Conservation (phyloP, 2,329 filamentous ascomycete species). For the Aspergillus viridinutans region DNA sequence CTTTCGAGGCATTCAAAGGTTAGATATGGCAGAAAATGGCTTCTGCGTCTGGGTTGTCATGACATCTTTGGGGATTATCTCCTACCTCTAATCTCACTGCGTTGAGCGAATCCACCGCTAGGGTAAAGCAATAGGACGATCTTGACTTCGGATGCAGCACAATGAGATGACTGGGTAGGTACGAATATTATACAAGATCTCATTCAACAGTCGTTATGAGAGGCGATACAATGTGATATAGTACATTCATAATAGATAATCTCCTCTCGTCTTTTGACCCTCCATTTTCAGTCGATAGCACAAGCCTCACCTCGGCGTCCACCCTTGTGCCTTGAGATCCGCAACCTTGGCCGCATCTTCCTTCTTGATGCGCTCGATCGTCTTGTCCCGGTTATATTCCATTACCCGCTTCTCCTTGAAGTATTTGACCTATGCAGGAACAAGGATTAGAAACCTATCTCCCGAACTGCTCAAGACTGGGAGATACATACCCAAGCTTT, state of each 20-base stretch:
- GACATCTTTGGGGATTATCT: neutral
- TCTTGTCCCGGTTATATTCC: slow-evolving; percentile 79
- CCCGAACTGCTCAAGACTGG: neutral
- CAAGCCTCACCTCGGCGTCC: slow-evolving; percentile 21
- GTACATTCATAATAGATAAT: slow-evolving; percentile 26
- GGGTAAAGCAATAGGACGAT: neutral
- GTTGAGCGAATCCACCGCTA: neutral
- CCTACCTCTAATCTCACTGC: neutral
- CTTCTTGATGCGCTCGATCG: slow-evolving; percentile 68
- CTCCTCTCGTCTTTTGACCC: neutral
- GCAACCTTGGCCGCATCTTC: slow-evolving; percentile 65
- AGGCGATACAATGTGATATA: slow-evolving; percentile 11
- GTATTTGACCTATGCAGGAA: slow-evolving; percentile 71
- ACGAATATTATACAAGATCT: neutral
- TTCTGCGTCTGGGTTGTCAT: neutral
- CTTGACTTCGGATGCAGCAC: neutral
- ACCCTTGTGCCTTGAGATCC: slow-evolving; percentile 42
- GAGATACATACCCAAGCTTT: slow-evolving; percentile 72
- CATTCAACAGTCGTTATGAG: neutral
- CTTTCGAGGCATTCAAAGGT: neutral
- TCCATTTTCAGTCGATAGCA: neutral
- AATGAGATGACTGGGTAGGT: neutral
- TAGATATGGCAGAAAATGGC: slow-evolving; percentile 6
- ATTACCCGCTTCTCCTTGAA: slow-evolving; percentile 96
- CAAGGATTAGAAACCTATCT: neutral